Evolutionary conservation across 768 basidiomycete species (phyloP).

Genomic region (Agrocybe chaxingu): DNA sequence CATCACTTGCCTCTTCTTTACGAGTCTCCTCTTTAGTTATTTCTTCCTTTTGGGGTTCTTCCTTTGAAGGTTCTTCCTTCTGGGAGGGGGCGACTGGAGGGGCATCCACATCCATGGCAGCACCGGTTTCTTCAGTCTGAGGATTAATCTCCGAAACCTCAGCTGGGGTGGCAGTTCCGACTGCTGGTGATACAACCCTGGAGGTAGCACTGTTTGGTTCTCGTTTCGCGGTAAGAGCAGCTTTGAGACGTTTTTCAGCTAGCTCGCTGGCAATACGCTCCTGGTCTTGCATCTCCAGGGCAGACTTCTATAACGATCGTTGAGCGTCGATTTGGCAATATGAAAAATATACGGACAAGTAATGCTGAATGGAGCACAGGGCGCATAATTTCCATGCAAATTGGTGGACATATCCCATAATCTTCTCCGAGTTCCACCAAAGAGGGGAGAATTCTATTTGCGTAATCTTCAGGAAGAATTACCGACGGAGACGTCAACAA

Average conservation of each 20-base stretch:
- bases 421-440: constrained; percentile 67
- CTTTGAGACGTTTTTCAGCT: constrained; percentile 78
- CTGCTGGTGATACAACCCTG: constrained; percentile 62
- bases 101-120: constrained; percentile 51
- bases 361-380: constrained; percentile 69
- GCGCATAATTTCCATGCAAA: constrained; percentile 93
- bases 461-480: constrained; percentile 69
- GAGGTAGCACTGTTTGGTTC: constrained; percentile 57
- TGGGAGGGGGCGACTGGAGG: constrained; percentile 20
- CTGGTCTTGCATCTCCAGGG: constrained; percentile 64
- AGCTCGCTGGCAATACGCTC: constrained; percentile 70
- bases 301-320: constrained; percentile 43
- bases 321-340: constrained; percentile 1
- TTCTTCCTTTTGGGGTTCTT: constrained; percentile 21
- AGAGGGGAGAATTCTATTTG: constrained; percentile 69
- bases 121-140: constrained; percentile 36
- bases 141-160: constrained; percentile 28
- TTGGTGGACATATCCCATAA: constrained; percentile 79
- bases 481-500: constrained; percentile 74
- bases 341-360: constrained; percentile 42
- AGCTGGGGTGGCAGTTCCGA: constrained; percentile 22
- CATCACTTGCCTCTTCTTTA: too few species aligned
- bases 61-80: constrained; percentile 24
- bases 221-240: constrained; percentile 73
- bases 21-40: too few species aligned